phyloP scores from a whole-genome alignment of 1,139 yeast species.

The Scheffersomyces segobiensis region DNA sequence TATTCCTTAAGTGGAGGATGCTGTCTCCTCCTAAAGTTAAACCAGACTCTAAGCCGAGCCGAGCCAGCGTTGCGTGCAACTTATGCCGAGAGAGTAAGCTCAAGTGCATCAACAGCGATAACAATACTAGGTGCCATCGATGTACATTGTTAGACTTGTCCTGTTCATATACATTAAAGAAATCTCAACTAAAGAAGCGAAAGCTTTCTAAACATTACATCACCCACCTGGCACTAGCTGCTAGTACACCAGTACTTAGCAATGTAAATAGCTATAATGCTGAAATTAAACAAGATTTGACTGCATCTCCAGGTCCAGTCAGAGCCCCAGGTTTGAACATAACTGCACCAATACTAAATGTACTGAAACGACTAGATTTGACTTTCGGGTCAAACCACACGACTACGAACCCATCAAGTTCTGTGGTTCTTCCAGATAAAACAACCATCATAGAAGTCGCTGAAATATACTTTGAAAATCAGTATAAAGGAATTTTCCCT shows the following conservation, averaged over 20 bases:
- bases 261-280: neutral
- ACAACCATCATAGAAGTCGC: slow-evolving; percentile 23
- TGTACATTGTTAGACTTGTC: slow-evolving; percentile 18
- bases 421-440: slow-evolving; percentile 25
- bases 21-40: neutral
- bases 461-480: slow-evolving; percentile 32
- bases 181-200: slow-evolving; percentile 18
- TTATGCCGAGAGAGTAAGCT: slow-evolving; percentile 23
- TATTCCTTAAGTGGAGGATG: neutral
- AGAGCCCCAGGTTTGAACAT: neutral
- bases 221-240: neutral
- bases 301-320: neutral
- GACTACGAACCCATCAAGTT: neutral
- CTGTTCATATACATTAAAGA: slow-evolving; percentile 24
- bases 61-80: slow-evolving; percentile 27
- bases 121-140: slow-evolving; percentile 19
- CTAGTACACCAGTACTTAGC: neutral
- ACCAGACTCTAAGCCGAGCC: neutral
- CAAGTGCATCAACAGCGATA: slow-evolving; percentile 17
- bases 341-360: neutral
- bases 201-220: neutral
- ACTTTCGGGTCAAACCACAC: neutral
- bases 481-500: slow-evolving; percentile 36
- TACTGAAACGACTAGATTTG: neutral
- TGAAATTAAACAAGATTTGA: neutral